These are phyloP conservation scores for Phytophthora pini DNA, from an alignment of 352 stramenopile species.

Conservation along the genomic window DNA sequence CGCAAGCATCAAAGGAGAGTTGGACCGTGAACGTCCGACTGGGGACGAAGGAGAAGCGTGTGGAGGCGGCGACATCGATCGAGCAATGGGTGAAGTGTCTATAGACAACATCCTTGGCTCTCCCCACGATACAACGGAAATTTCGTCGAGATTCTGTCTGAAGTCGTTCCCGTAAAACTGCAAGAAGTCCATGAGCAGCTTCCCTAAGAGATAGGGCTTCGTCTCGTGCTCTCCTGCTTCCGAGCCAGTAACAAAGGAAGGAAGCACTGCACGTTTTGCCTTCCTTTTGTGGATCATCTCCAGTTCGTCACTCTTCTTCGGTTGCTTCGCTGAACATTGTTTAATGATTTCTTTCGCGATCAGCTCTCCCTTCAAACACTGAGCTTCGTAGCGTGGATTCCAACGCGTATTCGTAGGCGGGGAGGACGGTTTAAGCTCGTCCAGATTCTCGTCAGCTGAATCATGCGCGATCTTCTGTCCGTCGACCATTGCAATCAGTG, in stretches of 20 bases:
- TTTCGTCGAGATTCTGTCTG: slow-evolving; percentile 70
- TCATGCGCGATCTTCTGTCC: slow-evolving; percentile 17
- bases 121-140: slow-evolving; percentile 50
- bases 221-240: slow-evolving; percentile 42
- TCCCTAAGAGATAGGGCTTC: slow-evolving; percentile 69
- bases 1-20: slow-evolving; percentile 27
- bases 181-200: slow-evolving; percentile 85
- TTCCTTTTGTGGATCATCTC: slow-evolving; percentile 28
- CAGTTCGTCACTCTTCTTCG: slow-evolving; percentile 27
- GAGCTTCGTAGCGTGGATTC: slow-evolving; percentile 50
- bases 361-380: slow-evolving; percentile 52
- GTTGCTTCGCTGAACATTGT: slow-evolving; percentile 46
- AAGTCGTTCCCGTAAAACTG: slow-evolving; percentile 89
- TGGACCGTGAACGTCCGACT: slow-evolving; percentile 20
- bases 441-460: slow-evolving; percentile 16
- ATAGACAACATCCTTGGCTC: slow-evolving; percentile 25
- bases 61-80: slow-evolving; percentile 22
- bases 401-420: slow-evolving; percentile 12
- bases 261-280: slow-evolving; percentile 41
- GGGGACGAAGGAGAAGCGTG: slow-evolving; percentile 18
- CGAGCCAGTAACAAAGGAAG: slow-evolving; percentile 43
- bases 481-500: slow-evolving; percentile 38
- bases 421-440: slow-evolving; percentile 27
- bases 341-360: slow-evolving; percentile 63
- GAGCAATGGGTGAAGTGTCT: slow-evolving; percentile 15